Evolutionary conservation across 2,329 filamentous ascomycete genomes (phyloP), one percentile per base, ranked within the genome.

Genomic region (Trichoderma gracile): DNA sequence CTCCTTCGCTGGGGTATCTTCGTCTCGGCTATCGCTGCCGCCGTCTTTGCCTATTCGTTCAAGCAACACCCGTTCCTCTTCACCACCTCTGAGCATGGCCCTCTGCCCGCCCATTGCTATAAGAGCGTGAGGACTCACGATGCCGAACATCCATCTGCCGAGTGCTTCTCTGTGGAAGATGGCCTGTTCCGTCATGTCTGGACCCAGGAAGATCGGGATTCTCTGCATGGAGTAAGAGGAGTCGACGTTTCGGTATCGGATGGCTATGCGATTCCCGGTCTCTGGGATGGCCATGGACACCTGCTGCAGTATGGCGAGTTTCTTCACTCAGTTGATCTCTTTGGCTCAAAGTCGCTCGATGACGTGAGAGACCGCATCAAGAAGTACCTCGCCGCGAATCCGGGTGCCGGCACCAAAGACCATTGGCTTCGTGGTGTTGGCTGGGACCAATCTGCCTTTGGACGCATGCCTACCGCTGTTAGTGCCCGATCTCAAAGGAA

Each of bases 261-360:
- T 23, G 86, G 86, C 0, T 81, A 85, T 68, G 87, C 84, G 1
- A 83, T 89, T 27, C 89, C 89, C 0, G 88, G 88, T 0, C 78
- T 91, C 1, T 90, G 88, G 84, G 89, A 91, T 68, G 88, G 87
- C 0, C 89, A 91, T 72, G 89, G 86, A 0, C 89, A 91, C 71
- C 76, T 91, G 54, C 72, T 88, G 19, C 82, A 84, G 69, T 90
- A 88, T 72, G 89, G 86, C 57, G 87, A 90, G 74, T 87, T 88
- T 70, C 76, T 90, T 43, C 83, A 88, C 69, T 88, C 86, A 5
- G 87, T 88, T 0, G 82, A 87, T 69, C 75, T 91, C 3, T 89
- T 89, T 69, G 87, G 85, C 0, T 78, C 83, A 0, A 66, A 75
- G n/a, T 83, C 82, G 5, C 78, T 87, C 67, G 78, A 79, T 0